Evolutionary conservation across 495 filamentous ascomycete species (phyloP), one percentile per base, ranked within the genome.

Genomic region (Pyronema domesticum): DNA sequence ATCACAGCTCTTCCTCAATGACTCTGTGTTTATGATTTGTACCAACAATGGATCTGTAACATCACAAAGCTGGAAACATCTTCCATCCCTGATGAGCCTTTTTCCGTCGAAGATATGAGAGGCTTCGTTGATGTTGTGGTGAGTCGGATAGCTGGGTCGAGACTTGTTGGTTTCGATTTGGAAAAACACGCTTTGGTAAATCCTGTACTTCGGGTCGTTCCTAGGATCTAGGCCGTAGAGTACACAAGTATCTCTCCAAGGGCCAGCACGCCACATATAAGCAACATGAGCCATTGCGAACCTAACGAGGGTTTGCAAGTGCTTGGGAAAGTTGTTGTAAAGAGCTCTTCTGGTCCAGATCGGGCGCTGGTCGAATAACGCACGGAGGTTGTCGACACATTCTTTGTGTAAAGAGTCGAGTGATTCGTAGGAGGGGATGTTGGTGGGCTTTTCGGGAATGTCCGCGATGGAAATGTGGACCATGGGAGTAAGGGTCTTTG

Each of bases 21-120:
- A 65, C 4, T 72, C 67, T 0, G 69, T 70, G 4, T 72, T 64
- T 9, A 84, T 70, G 3, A 89, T 62, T 0, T 63, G 45, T 0
- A 68, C 67, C 15, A 89, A 65, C 7, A 89, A 61, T 0, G 87
- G 84, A 61, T 95, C 89, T 0, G 76, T 79, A 54, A 98, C 82
- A 66, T 98, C 91, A 69, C 89, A 93, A 34, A 89, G 74, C 72
- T 95, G 91, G 82, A 86, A 98, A 55, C 87, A 79, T 46, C 87
- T 84, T 1, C 88, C 88, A 62, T 91, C 86, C 5, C 72, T 69
- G 8, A 74, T 74, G 30, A 88, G 70, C 0, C 64, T 69, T 42
- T 76, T 66, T 37, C 91, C 89, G 46, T 89, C 82, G 67, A 95
- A 98, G 14, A 89, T 65, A 68, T 95, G 91, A 37, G 72, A 77